A percentile compares a stretch with the other conserved stretches of the same genome.
Evolutionary conservation across 2,329 filamentous ascomycete species (phyloP).

Genomic region (Arthrobotrys pseudoclavata): DNA sequence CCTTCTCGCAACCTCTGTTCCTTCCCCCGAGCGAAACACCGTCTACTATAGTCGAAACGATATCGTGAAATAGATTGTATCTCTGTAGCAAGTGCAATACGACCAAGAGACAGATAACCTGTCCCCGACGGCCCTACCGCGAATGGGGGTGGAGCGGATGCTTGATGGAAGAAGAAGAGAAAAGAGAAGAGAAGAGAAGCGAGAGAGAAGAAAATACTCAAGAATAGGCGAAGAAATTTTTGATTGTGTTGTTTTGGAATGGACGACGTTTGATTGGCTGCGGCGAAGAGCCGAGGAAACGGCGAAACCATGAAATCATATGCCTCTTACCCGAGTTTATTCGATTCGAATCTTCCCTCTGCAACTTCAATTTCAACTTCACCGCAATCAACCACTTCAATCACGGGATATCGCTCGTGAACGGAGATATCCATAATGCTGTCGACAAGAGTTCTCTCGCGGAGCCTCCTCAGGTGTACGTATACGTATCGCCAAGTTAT

Average conservation of each 20-base stretch:
- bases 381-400: slow-evolving; percentile 2
- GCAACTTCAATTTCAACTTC: slow-evolving; percentile 28
- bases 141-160: slow-evolving; percentile 60
- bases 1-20: slow-evolving; percentile 61
- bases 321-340: slow-evolving; percentile 47
- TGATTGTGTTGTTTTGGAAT: slow-evolving; percentile 30
- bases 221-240: slow-evolving; percentile 28
- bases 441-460: slow-evolving; percentile 52
- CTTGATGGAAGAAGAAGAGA: slow-evolving; percentile 45
- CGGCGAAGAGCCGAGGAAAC: slow-evolving; percentile 57
- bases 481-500: slow-evolving; percentile 32
- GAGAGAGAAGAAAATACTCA: slow-evolving; percentile 19
- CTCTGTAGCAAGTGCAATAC: slow-evolving; percentile 57
- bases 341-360: not conserved
- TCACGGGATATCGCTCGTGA: slow-evolving; percentile 11
- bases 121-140: slow-evolving; percentile 44
- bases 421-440: slow-evolving; percentile 35
- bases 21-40: slow-evolving; percentile 54
- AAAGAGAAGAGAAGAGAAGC: slow-evolving; percentile 22
- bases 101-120: slow-evolving; percentile 55
- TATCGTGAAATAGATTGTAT: slow-evolving; percentile 60
- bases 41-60: slow-evolving; percentile 58
- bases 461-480: slow-evolving; percentile 54
- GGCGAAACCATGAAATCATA: slow-evolving; percentile 49
- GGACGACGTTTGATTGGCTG: slow-evolving; percentile 48